phyloP scores from a whole-genome alignment of 176 grass and related monocot species.

The Echinochloa phyllopogon region DNA sequence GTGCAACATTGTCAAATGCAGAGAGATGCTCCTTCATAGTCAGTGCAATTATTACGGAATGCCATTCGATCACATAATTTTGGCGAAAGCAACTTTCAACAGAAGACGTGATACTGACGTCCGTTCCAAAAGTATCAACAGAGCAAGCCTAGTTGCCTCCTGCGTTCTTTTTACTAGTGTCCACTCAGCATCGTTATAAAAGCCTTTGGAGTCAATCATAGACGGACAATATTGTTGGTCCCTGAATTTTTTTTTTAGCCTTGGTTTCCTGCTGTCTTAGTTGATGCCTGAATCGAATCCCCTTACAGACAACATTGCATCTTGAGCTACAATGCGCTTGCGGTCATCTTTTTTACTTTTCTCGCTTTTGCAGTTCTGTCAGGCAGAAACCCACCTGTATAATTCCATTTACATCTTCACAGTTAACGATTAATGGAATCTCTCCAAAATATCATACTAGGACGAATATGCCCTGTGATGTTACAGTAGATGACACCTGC shows the following conservation, averaged over 20 bases:
- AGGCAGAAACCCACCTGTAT: neutral
- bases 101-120: neutral
- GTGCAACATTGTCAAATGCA: neutral
- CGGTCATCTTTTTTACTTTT: neutral
- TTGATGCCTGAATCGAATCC: constrained; percentile 31
- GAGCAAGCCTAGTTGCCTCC: neutral
- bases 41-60: neutral
- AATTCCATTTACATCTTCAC: neutral
- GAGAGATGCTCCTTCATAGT: neutral
- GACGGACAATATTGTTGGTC: neutral
- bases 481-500: constrained; percentile 1
- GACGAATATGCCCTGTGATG: constrained; percentile 30
- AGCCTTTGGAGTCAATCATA: neutral
- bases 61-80: neutral
- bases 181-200: neutral
- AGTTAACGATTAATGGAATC: neutral
- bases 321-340: constrained; percentile 20
- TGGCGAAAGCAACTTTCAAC: neutral
- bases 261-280: neutral
- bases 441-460: constrained; percentile 29
- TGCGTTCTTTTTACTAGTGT: constrained; percentile 1
- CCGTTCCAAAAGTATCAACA: constrained; percentile 1
- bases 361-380: neutral
- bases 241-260: neutral
- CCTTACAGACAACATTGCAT: neutral